Conservation (phyloP, 805 yeast species). For the Saccharomycopsis malanga region DNA sequence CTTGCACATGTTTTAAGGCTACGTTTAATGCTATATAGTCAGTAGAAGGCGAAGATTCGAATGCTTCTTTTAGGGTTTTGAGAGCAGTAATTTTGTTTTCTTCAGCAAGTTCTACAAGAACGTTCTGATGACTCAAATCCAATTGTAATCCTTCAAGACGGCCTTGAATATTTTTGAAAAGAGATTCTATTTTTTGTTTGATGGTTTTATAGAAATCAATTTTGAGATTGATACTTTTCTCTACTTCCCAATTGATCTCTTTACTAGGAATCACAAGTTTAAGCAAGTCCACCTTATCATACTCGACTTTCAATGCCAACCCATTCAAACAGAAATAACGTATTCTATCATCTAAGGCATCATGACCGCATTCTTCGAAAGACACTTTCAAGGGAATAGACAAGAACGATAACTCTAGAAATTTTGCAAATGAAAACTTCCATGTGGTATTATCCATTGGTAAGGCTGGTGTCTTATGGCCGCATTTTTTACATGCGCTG, state of each 20-base stretch:
- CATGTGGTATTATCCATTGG: slow-evolving; percentile 84
- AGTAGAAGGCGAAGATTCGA: slow-evolving; percentile 48
- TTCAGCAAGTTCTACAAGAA: slow-evolving; percentile 23
- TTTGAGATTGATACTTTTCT: slow-evolving; percentile 60
- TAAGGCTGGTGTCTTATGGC: slow-evolving; percentile 63
- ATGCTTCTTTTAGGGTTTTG: slow-evolving; percentile 43
- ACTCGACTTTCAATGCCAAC: slow-evolving; percentile 70
- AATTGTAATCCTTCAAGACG: slow-evolving; percentile 60
- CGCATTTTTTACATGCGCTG: slow-evolving; percentile 83
- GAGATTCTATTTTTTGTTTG: slow-evolving; percentile 42
- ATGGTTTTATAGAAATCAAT: slow-evolving; percentile 52
- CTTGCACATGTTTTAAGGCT: slow-evolving; percentile 68
- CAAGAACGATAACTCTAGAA: slow-evolving; percentile 81
- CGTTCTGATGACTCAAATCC: slow-evolving; percentile 64
- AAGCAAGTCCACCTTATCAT: slow-evolving; percentile 63
- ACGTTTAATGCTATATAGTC: slow-evolving; percentile 66
- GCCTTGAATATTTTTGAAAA: slow-evolving; percentile 68
- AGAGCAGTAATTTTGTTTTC: slow-evolving; percentile 28
- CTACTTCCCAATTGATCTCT: slow-evolving; percentile 63
- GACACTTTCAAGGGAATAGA: slow-evolving; percentile 48
- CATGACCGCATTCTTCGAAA: slow-evolving; percentile 66
- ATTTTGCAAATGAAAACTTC: slow-evolving; percentile 90
- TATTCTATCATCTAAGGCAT: slow-evolving; percentile 66
- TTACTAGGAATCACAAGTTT: slow-evolving; percentile 74
- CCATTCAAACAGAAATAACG: slow-evolving; percentile 80